Percentiles rank a stretch among this genome's conserved stretches.
These are phyloP conservation scores for Arthrocladium fulminans DNA, from an alignment of 2,329 filamentous ascomycete species.

Conservation along the genomic window DNA sequence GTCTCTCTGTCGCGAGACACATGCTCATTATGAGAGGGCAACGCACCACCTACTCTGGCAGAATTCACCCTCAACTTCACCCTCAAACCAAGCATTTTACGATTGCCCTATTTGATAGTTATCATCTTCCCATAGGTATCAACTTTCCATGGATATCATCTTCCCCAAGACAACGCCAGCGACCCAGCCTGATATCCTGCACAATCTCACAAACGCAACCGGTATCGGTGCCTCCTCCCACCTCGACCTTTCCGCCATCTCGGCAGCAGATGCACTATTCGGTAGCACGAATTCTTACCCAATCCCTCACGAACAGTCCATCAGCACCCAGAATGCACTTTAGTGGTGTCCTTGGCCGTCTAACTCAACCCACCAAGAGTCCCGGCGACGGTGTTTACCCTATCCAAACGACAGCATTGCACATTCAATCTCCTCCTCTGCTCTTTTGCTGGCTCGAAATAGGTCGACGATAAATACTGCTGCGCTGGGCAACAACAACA, in stretches of 20 bases:
- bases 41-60: conserved; percentile 64
- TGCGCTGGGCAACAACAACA: conserved; percentile 65
- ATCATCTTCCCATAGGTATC: conserved; percentile 54
- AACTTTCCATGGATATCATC: conserved; percentile 30
- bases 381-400: conserved; percentile 70
- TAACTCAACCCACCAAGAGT: conserved; percentile 59
- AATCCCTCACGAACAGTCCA: conserved; percentile 55
- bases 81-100: conserved; percentile 61
- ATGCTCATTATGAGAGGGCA: conserved; percentile 44
- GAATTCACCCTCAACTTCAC: conserved; percentile 64
- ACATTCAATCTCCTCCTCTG: conserved; percentile 69
- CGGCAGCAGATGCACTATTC: conserved; percentile 51
- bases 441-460: conserved; percentile 65
- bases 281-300: conserved; percentile 59
- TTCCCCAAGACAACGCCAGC: conserved; percentile 39
- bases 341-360: conserved; percentile 75
- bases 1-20: not conserved
- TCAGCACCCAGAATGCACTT: conserved; percentile 49
- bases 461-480: conserved; percentile 59
- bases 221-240: conserved; percentile 65
- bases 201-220: conserved; percentile 66
- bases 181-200: conserved; percentile 57
- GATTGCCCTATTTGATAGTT: conserved; percentile 80
- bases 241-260: conserved; percentile 36
- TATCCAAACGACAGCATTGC: conserved; percentile 69